phyloP scores from a whole-genome alignment of 768 basidiomycete species.

The Podaxis rugospora region DNA sequence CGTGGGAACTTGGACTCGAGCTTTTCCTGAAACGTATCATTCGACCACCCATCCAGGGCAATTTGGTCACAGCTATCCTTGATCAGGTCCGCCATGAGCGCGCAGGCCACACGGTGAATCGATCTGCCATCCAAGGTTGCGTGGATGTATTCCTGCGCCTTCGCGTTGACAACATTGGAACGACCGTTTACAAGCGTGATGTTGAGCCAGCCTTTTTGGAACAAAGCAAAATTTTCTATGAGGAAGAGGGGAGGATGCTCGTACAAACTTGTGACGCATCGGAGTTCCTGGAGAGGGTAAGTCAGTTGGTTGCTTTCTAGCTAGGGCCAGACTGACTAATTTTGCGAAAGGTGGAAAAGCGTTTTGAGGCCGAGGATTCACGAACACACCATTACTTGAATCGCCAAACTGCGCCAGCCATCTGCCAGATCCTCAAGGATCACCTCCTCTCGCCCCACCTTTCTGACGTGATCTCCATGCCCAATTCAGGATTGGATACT shows the following conservation, averaged over 20 bases:
- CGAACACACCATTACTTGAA: conserved; percentile 86
- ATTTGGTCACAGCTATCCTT: conserved; percentile 78
- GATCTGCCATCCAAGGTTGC: conserved; percentile 86
- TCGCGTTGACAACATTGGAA: conserved; percentile 40
- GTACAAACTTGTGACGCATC: conserved; percentile 74
- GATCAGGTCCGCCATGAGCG: conserved; percentile 88
- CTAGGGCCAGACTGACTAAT: conserved; percentile 6
- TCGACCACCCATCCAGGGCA: conserved; percentile 74
- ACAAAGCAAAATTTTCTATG: conserved; percentile 79
- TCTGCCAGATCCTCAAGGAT: conserved; percentile 73
- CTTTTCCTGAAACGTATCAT: conserved; percentile 85
- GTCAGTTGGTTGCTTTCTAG: conserved; percentile 20
- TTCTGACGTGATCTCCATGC: conserved; percentile 67
- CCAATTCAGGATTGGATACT: conserved; percentile 76
- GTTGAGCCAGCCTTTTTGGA: conserved; percentile 79
- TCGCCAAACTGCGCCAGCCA: conserved; percentile 60
- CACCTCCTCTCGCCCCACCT: conserved; percentile 78
- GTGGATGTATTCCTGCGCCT: conserved; percentile 81
- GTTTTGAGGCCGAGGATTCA: conserved; percentile 79
- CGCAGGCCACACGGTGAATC: conserved; percentile 85
- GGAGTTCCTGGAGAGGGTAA: conserved; percentile 75
- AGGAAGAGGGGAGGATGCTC: conserved; percentile 64
- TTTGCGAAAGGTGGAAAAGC: conserved; percentile 62
- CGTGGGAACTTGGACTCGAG: conserved; percentile 75
- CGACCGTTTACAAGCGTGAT: conserved; percentile 75